Evolutionary conservation across 2,329 filamentous ascomycete species (phyloP).

Genomic region (Aspergillus piperis): DNA sequence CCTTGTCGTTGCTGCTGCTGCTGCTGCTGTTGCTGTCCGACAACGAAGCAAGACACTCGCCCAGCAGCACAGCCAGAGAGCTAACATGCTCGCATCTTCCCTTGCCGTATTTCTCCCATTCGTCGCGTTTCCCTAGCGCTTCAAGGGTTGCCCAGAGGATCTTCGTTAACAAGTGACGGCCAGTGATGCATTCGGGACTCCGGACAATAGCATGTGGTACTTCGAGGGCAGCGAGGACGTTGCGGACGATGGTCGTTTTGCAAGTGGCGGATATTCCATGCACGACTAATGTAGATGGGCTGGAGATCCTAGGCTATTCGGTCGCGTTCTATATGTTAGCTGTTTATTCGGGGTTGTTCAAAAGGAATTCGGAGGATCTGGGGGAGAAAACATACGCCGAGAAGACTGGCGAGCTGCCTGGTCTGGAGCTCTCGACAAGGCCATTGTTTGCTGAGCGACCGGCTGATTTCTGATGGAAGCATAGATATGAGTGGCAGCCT

Average conservation of each 20-base stretch:
- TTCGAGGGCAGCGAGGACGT: constrained; percentile 63
- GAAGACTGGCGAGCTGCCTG: constrained; percentile 42
- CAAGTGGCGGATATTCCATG: constrained; percentile 86
- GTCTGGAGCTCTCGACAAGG: constrained; percentile 48
- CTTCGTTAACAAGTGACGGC: constrained; percentile 48
- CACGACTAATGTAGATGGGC: constrained; percentile 72
- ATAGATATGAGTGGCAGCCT: constrained; percentile 14
- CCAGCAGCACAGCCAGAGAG: constrained; percentile 71
- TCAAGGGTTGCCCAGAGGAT: constrained; percentile 45
- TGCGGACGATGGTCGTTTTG: constrained; percentile 71
- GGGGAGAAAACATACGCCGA: constrained; percentile 35
- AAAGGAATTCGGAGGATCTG: constrained; percentile 3
- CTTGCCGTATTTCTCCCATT: constrained; percentile 51
- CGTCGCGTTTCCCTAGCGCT: constrained; percentile 37
- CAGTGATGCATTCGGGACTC: constrained; percentile 49
- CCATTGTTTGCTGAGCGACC: constrained; percentile 43
- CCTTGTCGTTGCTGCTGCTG: constrained; percentile 35
- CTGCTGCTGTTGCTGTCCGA: constrained; percentile 33
- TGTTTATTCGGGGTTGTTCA: neutral
- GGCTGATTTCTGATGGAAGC: constrained; percentile 36
- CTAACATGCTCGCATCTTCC: constrained; percentile 78
- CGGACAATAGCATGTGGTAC: constrained; percentile 46
- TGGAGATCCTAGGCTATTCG: constrained; percentile 53
- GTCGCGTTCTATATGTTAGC: neutral
- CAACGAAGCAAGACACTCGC: constrained; percentile 38